Conservation (phyloP, 129 eudicot genomes). For the Tagetes erecta region DNA sequence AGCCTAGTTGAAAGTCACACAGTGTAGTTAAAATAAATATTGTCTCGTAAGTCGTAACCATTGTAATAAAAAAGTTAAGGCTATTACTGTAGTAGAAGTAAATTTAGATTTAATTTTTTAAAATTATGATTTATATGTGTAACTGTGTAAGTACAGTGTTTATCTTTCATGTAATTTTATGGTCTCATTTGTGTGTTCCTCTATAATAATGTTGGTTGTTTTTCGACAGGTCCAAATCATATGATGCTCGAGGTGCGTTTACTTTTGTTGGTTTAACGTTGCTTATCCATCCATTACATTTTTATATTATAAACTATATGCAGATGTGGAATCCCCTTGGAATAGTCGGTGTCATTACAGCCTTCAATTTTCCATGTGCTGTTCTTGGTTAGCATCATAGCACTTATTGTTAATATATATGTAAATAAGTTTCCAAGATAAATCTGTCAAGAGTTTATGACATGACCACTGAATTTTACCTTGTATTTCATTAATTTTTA, state of each 20-base stretch:
- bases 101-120: background rate
- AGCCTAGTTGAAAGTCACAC: background rate
- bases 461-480: background rate
- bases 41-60: background rate
- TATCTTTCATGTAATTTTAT: background rate
- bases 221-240: conserved; percentile 87
- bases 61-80: background rate
- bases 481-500: background rate
- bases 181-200: background rate
- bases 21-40: conserved; percentile 1
- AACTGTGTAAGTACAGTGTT: background rate
- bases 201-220: conserved; percentile 25
- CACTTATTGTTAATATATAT: background rate
- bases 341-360: conserved; percentile 93
- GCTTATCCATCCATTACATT: conserved; percentile 2
- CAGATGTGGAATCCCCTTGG: conserved; percentile 99
- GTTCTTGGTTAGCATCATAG: conserved; percentile 78
- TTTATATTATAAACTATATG: conserved; percentile 13
- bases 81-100: background rate
- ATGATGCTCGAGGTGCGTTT: conserved; percentile 87
- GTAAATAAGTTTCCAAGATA: background rate
- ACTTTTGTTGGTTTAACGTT: conserved; percentile 22
- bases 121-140: background rate
- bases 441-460: background rate
- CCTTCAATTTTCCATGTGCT: conserved; percentile 98